These are phyloP conservation scores for Scytalidium sp. DNA, from an alignment of 2,329 filamentous ascomycete species.

Conservation along the genomic window DNA sequence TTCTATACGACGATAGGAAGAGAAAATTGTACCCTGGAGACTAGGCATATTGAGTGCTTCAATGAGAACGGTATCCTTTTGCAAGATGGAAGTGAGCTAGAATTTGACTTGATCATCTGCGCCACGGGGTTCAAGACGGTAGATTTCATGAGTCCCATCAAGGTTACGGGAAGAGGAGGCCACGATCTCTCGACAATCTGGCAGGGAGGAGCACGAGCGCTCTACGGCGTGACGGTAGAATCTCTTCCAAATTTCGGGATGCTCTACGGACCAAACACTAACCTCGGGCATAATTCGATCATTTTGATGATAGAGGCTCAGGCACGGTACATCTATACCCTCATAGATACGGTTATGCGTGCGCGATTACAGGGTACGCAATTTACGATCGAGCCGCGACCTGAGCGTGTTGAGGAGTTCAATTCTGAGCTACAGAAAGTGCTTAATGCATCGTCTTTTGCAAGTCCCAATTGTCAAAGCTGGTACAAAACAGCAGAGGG, in stretches of 20 bases:
- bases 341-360: slow-evolving; percentile 7
- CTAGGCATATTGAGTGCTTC: slow-evolving; percentile 42
- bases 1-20: slow-evolving; percentile 48
- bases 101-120: slow-evolving; percentile 53
- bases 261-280: slow-evolving; percentile 26
- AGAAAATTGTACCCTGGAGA: slow-evolving; percentile 49
- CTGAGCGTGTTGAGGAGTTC: slow-evolving; percentile 10
- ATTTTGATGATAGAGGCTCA: slow-evolving; percentile 27
- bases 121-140: slow-evolving; percentile 58
- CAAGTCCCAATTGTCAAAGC: slow-evolving; percentile 16
- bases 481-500: slow-evolving; percentile 24
- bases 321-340: slow-evolving; percentile 17
- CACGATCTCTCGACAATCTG: background rate
- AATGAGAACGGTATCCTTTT: slow-evolving; percentile 44
- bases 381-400: slow-evolving; percentile 12
- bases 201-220: too few species aligned
- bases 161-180: too few species aligned
- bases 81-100: slow-evolving; percentile 35
- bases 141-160: slow-evolving; percentile 1
- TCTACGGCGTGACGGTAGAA: slow-evolving; percentile 17
- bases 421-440: slow-evolving; percentile 18
- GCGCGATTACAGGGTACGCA: too few species aligned
- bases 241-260: slow-evolving; percentile 22
- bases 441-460: slow-evolving; percentile 14
- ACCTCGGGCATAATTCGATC: slow-evolving; percentile 23